phyloP scores from a whole-genome alignment of 805 yeast genomes.

The Wickerhamomyces ciferrii region DNA sequence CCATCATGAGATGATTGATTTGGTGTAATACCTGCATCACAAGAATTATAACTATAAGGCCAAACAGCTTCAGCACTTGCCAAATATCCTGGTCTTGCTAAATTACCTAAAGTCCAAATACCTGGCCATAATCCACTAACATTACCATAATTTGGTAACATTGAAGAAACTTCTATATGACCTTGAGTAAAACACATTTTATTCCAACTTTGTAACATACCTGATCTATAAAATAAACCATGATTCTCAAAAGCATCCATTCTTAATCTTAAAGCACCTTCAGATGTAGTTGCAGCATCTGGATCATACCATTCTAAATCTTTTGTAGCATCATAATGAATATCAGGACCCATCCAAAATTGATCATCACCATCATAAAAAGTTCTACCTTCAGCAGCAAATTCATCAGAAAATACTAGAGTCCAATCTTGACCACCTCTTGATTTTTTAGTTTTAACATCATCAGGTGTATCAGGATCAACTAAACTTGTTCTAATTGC shows the following conservation, averaged over 20 bases:
- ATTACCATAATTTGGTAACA: constrained; percentile 74
- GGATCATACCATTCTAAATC: constrained; percentile 97
- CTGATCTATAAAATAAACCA: constrained; percentile 76
- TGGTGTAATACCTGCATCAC: constrained; percentile 94
- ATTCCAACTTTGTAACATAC: constrained; percentile 92
- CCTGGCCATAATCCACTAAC: constrained; percentile 95
- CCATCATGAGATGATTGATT: constrained; percentile 92
- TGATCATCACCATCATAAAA: constrained; percentile 91
- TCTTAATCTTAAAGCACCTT: constrained; percentile 64
- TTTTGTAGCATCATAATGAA: constrained; percentile 80
- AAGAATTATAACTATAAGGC: constrained; percentile 85
- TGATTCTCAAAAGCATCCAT: constrained; percentile 85
- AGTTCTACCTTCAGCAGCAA: constrained; percentile 83
- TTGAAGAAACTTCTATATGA: constrained; percentile 65
- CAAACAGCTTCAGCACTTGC: constrained; percentile 90
- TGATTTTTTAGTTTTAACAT: constrained; percentile 44
- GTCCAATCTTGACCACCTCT: constrained; percentile 64
- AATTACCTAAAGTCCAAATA: constrained; percentile 89
- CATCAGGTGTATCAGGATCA: constrained; percentile 59
- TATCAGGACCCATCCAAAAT: constrained; percentile 80
- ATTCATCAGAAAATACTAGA: constrained; percentile 87
- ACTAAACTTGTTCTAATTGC: constrained; percentile 49
- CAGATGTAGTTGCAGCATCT: constrained; percentile 73
- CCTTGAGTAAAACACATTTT: constrained; percentile 88
- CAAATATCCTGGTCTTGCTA: constrained; percentile 87